Evolutionary conservation across 2,329 filamentous ascomycete species (phyloP).

Genomic region (Pseudogymnoascus sp.): DNA sequence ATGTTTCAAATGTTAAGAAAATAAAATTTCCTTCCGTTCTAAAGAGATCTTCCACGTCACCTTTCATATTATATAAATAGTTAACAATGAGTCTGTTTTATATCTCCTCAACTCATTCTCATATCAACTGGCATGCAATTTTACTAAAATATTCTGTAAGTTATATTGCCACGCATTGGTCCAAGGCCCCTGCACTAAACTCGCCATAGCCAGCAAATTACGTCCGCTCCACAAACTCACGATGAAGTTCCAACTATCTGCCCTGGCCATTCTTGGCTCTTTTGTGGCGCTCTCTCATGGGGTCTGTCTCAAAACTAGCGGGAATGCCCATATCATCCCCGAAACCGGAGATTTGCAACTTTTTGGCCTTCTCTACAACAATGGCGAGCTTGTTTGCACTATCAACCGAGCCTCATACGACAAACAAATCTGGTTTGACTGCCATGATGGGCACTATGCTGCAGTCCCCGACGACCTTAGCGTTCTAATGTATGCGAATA

Average conservation of each 20-base stretch:
- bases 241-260: not conserved
- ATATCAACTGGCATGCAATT: not conserved
- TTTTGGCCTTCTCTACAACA: not conserved
- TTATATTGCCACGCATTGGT: not conserved
- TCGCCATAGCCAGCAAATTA: not conserved
- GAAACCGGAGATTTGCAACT: not conserved
- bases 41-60: not conserved
- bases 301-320: not conserved
- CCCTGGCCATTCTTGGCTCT: not conserved
- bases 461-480: not conserved
- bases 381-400: not conserved
- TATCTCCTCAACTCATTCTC: not conserved
- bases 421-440: not conserved
- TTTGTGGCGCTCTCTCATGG: not conserved
- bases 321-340: not conserved
- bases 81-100: not conserved
- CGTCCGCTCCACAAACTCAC: not conserved
- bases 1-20: not conserved
- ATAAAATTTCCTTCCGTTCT: not conserved
- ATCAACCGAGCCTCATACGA: not conserved
- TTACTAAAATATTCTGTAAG: not conserved
- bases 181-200: not conserved
- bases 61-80: not conserved
- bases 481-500: not conserved
- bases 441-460: not conserved